Conservation (phyloP, 2,329 filamentous ascomycete genomes). For the Lizonia empirigonia region DNA sequence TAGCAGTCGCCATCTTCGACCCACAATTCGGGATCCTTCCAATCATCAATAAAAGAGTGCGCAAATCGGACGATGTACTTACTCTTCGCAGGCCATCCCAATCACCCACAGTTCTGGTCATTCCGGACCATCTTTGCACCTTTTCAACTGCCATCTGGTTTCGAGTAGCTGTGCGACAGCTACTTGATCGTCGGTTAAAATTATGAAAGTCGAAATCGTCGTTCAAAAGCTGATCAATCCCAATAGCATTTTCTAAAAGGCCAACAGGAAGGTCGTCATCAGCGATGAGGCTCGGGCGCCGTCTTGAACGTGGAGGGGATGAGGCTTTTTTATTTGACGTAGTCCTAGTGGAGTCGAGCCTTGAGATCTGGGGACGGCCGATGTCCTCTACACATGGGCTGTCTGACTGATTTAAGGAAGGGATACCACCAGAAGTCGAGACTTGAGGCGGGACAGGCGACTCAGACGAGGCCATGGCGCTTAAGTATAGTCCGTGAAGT, state of each 20-base stretch:
- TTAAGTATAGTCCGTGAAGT: constrained; percentile 27
- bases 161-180: constrained; percentile 22
- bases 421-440: constrained; percentile 23
- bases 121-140: constrained; percentile 44
- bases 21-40: constrained; percentile 75
- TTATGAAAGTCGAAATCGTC: background rate
- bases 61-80: constrained; percentile 21
- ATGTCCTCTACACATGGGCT: background rate
- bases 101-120: constrained; percentile 37
- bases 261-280: constrained; percentile 5
- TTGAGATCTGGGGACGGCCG: background rate
- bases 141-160: constrained; percentile 28
- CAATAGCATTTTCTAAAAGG: constrained; percentile 1
- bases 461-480: constrained; percentile 28
- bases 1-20: constrained; percentile 69
- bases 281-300: constrained; percentile 2
- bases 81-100: constrained; percentile 57
- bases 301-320: constrained; percentile 9
- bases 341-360: background rate
- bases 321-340: constrained; percentile 8
- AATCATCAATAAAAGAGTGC: constrained; percentile 6
- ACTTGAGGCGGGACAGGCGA: constrained; percentile 21
- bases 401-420: constrained; percentile 1
- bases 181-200: constrained; percentile 24
- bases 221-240: background rate